Percentiles rank a stretch among this genome's conserved stretches.
These are phyloP conservation scores for Phylloporus arenicola DNA, from an alignment of 768 basidiomycete genomes.

Conservation along the genomic window DNA sequence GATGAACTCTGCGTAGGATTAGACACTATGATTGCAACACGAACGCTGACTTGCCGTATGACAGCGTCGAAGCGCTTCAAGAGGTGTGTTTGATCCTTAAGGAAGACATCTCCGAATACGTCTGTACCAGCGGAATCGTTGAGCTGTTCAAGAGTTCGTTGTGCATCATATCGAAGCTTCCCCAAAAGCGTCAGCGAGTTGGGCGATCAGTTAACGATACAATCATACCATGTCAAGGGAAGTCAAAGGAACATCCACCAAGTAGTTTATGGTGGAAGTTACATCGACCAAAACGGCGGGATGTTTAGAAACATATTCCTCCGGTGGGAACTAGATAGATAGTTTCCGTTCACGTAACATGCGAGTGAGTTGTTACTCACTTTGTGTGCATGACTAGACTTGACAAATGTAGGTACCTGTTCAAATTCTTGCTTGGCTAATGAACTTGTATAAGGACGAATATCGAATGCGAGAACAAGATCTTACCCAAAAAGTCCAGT, in stretches of 20 bases:
- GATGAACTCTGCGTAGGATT: constrained; percentile 41
- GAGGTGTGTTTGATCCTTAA: constrained; percentile 63
- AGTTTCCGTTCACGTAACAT: not conserved
- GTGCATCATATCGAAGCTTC: constrained; percentile 74
- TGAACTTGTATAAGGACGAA: constrained; percentile 8
- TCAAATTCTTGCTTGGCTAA: constrained; percentile 69
- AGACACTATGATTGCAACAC: constrained; percentile 1
- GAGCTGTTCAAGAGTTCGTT: constrained; percentile 61
- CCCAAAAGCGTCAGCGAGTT: constrained; percentile 2
- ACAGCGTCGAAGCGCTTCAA: constrained; percentile 69
- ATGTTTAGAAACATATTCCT: constrained; percentile 48
- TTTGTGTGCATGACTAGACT: constrained; percentile 46
- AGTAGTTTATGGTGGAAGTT: constrained; percentile 68
- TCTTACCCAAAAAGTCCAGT: constrained; percentile 76
- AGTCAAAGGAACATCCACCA: constrained; percentile 68
- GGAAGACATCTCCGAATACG: constrained; percentile 65
- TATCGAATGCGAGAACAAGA: not conserved
- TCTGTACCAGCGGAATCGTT: constrained; percentile 41
- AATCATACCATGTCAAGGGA: constrained; percentile 69
- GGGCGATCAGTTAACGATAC: not conserved
- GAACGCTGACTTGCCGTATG: constrained; percentile 43
- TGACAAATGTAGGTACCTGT: constrained; percentile 54
- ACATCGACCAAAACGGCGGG: constrained; percentile 73
- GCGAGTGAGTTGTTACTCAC: constrained; percentile 31
- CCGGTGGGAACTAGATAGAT: constrained; percentile 47